Percentiles rank a stretch among this genome's conserved stretches.
Evolutionary conservation across 768 basidiomycete species (phyloP).

Genomic region (Pisolithus tinctorius): DNA sequence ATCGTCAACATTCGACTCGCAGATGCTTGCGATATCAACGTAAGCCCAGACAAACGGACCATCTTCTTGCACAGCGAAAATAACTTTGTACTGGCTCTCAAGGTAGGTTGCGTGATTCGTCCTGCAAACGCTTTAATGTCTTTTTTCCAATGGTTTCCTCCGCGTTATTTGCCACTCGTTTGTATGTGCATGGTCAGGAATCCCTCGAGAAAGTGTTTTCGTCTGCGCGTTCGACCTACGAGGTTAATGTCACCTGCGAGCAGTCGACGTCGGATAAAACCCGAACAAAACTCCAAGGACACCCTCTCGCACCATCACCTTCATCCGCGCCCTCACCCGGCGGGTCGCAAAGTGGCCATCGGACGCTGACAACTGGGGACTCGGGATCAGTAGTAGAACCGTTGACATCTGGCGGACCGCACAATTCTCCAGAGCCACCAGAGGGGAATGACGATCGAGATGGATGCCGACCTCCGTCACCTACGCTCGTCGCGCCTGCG

Average conservation of each 20-base stretch:
- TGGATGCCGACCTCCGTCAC: not conserved
- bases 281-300: slow-evolving; percentile 5
- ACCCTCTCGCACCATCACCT: not conserved
- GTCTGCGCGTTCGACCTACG: slow-evolving; percentile 66
- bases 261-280: slow-evolving; percentile 9
- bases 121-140: not conserved
- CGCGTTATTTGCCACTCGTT: too few species aligned
- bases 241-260: slow-evolving; percentile 42
- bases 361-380: not conserved
- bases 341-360: not conserved
- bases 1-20: not conserved
- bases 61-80: slow-evolving; percentile 86
- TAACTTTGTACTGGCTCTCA: slow-evolving; percentile 70
- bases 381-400: not conserved
- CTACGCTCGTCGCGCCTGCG: not conserved
- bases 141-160: too few species aligned
- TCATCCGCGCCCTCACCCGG: not conserved
- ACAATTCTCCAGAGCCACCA: not conserved
- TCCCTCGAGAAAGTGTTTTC: slow-evolving; percentile 65
- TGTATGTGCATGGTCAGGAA: slow-evolving; percentile 30
- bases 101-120: slow-evolving; percentile 36
- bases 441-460: not conserved
- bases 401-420: not conserved
- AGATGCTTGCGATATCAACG: slow-evolving; percentile 89
- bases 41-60: slow-evolving; percentile 93